These are phyloP conservation scores for Amanita molliuscula DNA, from an alignment of 768 basidiomycete genomes.

Conservation along the genomic window DNA sequence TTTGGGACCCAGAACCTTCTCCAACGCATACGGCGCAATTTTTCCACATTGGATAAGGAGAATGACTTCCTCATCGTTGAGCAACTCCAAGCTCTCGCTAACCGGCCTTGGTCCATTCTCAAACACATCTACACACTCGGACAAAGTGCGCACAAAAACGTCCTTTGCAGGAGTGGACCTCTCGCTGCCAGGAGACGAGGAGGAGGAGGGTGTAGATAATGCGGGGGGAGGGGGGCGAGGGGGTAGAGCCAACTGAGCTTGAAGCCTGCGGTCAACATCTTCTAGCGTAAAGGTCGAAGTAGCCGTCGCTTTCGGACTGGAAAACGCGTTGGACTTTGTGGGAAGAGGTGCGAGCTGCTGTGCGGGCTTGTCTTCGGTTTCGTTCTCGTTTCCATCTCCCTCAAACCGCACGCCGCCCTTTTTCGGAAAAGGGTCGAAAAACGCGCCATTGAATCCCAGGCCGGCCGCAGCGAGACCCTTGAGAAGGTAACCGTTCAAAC, in stretches of 20 bases:
- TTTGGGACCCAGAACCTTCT: slow-evolving; percentile 70
- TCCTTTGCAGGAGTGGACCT: neutral
- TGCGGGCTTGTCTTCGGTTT: slow-evolving; percentile 11
- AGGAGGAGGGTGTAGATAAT: slow-evolving; percentile 2
- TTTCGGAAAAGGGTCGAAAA: neutral
- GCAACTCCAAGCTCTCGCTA: slow-evolving; percentile 40
- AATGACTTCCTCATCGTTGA: slow-evolving; percentile 91
- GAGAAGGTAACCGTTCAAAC: slow-evolving; percentile 87
- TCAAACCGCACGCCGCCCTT: slow-evolving; percentile 17
- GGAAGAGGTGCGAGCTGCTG: slow-evolving; percentile 4
- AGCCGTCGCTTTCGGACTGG: slow-evolving; percentile 15
- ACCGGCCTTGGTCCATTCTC: slow-evolving; percentile 62
- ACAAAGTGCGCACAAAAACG: slow-evolving; percentile 40
- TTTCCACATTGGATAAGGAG: slow-evolving; percentile 83
- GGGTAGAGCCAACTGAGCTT: slow-evolving; percentile 8
- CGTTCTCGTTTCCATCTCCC: slow-evolving; percentile 13
- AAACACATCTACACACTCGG: slow-evolving; percentile 74
- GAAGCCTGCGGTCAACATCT: slow-evolving; percentile 42
- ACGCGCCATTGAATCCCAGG: slow-evolving; percentile 14
- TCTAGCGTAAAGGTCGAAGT: slow-evolving; percentile 38
- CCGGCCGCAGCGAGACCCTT: slow-evolving; percentile 76
- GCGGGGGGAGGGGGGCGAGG: slow-evolving; percentile 5
- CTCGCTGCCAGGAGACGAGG: neutral
- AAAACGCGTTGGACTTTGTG: neutral
- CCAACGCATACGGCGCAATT: slow-evolving; percentile 89